Percentiles rank a stretch among this genome's conserved stretches.
Conservation (phyloP, 176 grass and related monocot species). For the Microstegium vimineum region DNA sequence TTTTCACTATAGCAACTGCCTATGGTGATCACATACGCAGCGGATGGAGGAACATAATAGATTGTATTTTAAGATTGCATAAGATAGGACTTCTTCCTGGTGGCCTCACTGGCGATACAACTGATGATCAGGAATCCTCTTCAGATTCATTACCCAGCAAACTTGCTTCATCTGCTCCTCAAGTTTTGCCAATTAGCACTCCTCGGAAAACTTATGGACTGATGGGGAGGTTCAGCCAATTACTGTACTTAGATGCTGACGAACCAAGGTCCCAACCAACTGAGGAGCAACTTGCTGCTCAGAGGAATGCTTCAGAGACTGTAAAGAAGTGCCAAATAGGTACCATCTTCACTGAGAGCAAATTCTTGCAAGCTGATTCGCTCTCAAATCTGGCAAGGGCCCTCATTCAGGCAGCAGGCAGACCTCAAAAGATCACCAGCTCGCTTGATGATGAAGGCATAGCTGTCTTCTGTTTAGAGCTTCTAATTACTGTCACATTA, state of each 20-base stretch:
- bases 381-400: slow-evolving; percentile 66
- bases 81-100: slow-evolving; percentile 78
- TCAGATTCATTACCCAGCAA: slow-evolving; percentile 51
- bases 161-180: slow-evolving; percentile 43
- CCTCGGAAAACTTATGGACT: slow-evolving; percentile 68
- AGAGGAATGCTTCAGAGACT: slow-evolving; percentile 64
- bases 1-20: slow-evolving; percentile 86
- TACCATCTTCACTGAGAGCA: slow-evolving; percentile 90
- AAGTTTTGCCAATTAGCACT: slow-evolving; percentile 49
- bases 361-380: slow-evolving; percentile 92
- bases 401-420: slow-evolving; percentile 71
- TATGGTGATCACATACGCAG: slow-evolving; percentile 82
- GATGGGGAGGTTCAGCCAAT: slow-evolving; percentile 93
- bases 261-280: slow-evolving; percentile 77
- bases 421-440: slow-evolving; percentile 69
- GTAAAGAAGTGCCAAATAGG: slow-evolving; percentile 81
- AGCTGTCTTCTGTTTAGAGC: slow-evolving; percentile 90
- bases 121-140: slow-evolving; percentile 56
- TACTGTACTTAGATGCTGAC: slow-evolving; percentile 76
- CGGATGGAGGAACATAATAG: slow-evolving; percentile 87
- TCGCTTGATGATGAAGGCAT: slow-evolving; percentile 80
- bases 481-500: slow-evolving; percentile 85
- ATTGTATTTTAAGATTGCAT: slow-evolving; percentile 85
- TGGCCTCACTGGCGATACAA: slow-evolving; percentile 51
- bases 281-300: slow-evolving; percentile 87